Conservation (phyloP, 768 basidiomycete species). For the Kwoniella shandongensis region DNA sequence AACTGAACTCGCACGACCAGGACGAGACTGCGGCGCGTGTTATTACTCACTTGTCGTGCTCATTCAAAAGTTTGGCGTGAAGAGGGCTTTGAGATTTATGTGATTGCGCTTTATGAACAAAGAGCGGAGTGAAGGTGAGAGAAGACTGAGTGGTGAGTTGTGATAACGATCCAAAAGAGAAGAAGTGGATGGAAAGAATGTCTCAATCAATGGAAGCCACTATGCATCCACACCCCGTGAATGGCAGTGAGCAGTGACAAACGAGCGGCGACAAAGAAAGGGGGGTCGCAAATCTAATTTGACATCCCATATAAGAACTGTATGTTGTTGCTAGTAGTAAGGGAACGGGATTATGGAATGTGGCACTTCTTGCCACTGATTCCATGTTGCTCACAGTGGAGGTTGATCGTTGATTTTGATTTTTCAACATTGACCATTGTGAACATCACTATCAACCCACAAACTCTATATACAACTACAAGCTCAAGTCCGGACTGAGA, state of each 20-base stretch:
- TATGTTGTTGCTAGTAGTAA: too few species aligned
- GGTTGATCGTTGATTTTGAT: constrained; percentile 4
- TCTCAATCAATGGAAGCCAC: not conserved
- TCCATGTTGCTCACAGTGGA: not conserved
- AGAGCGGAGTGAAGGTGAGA: not conserved
- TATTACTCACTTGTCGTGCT: constrained; percentile 53
- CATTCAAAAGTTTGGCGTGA: constrained; percentile 40
- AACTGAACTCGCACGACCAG: too few species aligned
- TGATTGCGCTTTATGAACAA: not conserved
- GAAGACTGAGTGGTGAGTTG: constrained; percentile 12
- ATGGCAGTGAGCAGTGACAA: not conserved
- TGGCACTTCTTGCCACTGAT: constrained; percentile 20
- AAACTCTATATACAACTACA: too few species aligned
- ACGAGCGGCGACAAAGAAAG: constrained; percentile 1
- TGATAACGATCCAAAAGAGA: not conserved
- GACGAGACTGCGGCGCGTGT: too few species aligned
- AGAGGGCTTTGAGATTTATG: constrained; percentile 1
- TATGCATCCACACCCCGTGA: too few species aligned
- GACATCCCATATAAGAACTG: too few species aligned
- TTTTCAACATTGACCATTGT: too few species aligned
- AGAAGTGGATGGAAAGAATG: constrained; percentile 1
- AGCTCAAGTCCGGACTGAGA: too few species aligned
- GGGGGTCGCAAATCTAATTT: too few species aligned
- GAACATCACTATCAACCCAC: too few species aligned
- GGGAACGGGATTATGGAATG: constrained; percentile 2